These are phyloP conservation scores for Nepenthes gracilis DNA, from an alignment of 148 eudicot genomes.

Conservation along the genomic window DNA sequence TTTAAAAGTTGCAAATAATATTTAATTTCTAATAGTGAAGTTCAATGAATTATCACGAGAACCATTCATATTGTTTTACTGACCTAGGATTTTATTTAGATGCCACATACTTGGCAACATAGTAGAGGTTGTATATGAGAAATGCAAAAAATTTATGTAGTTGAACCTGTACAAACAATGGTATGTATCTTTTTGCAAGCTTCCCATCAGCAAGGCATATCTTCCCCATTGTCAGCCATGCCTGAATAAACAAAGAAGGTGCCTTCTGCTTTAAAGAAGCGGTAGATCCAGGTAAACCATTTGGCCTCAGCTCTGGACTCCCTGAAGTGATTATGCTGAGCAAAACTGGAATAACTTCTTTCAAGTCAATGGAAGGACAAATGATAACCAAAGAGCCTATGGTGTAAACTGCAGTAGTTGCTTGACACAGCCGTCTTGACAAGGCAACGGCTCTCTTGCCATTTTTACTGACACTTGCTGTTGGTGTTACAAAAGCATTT, in stretches of 20 bases:
- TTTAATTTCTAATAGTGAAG: not conserved
- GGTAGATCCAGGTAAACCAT: conserved; percentile 33
- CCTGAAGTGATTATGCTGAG: conserved; percentile 85
- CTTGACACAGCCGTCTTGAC: conserved; percentile 33
- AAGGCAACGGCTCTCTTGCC: conserved; percentile 25
- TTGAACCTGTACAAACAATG: conserved; percentile 77
- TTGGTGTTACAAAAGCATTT: conserved; percentile 52
- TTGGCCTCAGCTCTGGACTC: conserved; percentile 38
- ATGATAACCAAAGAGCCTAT: conserved; percentile 74
- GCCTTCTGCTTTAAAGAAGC: conserved; percentile 54
- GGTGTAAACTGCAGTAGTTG: conserved; percentile 69
- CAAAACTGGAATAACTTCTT: conserved; percentile 51
- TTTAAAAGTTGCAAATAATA: no score
- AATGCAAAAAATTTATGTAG: not conserved
- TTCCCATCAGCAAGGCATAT: conserved; percentile 93
- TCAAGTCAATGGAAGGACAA: conserved; percentile 63
- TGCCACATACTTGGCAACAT: no score
- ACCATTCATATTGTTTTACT: not conserved
- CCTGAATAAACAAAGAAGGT: conserved; percentile 79
- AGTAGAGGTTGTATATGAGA: no score
- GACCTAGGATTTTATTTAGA: not conserved
- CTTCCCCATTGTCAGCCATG: conserved; percentile 97
- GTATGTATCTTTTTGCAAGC: conserved; percentile 88
- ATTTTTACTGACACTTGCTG: conserved; percentile 22
- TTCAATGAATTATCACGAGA: not conserved